Base-by-base conservation (phyloP, 768 basidiomycete species). In the Trichaptum fuscoviolaceum region DNA sequence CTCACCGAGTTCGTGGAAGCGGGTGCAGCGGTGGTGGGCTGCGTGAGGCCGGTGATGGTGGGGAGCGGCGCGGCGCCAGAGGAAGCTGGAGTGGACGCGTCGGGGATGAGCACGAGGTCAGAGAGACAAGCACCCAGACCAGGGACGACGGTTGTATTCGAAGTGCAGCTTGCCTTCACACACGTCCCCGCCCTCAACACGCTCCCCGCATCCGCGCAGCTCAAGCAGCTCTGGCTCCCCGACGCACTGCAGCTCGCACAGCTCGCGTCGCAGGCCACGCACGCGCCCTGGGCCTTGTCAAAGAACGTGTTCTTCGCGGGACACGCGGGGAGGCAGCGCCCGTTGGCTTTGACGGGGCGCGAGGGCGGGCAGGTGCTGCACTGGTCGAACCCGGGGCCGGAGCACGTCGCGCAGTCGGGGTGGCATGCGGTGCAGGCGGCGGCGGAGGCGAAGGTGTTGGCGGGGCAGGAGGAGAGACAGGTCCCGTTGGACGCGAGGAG, bases 341-440 rank as follows among this genome's bases (percentile, higher is more conserved):
- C 92, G 64, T 84, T 86, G 52, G 84, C 84, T 60, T 88, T 85
- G 52, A 94, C 91, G 0, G 92, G 93, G 0, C 87, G 84, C 24
- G 80, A 77, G 27, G 86, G 71, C 35, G 86, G 81, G 72, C 93
- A 95, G 62, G 84, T 84, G 8, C 86, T 82, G 76, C 94, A 96
- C 73, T 94, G 88, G 72, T 85, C 87, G 78, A 92, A 92, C 0
- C 87, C 84, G 24, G 83, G 71, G n/a, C 92, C 93, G 25, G 87
- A 86, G 76, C 95, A 96, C 1, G 89, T 87, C 18, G 85, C 86
- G 72, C 94, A 96, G 73, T 96, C 95, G 0, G 92, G 87, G 67
- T 96, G 93, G 75, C 95, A 96, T 6, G 87, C 71, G 65, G 86
- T 72, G 77, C 94, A 96, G 27, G 84, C 76, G 25, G 87, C 85